Percentiles rank a stretch among this genome's conserved stretches.
phyloP scores from a whole-genome alignment of 2,329 filamentous ascomycete species.

The Eutypa lata region DNA sequence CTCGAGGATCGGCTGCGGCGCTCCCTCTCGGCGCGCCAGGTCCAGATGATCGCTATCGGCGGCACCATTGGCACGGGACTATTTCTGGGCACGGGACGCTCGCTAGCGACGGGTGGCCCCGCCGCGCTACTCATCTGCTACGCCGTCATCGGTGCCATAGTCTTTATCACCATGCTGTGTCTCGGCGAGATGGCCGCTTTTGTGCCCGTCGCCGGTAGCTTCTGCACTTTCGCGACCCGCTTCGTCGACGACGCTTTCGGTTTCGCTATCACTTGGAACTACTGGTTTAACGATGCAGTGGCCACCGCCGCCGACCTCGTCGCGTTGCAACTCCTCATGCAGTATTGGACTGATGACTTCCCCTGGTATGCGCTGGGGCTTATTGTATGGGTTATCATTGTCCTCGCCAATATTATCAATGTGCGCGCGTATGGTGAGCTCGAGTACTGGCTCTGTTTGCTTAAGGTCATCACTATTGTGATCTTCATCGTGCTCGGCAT shows the following conservation, averaged over 20 bases:
- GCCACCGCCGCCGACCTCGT: slow-evolving; percentile 60
- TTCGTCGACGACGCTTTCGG: slow-evolving; percentile 53
- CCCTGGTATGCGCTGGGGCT: slow-evolving; percentile 62
- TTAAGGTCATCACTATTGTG: slow-evolving; percentile 52
- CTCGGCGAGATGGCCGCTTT: slow-evolving; percentile 61
- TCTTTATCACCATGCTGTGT: slow-evolving; percentile 57
- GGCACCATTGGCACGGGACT: slow-evolving; percentile 60
- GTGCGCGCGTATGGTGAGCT: slow-evolving; percentile 55
- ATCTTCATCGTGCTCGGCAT: slow-evolving; percentile 64
- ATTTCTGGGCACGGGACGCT: slow-evolving; percentile 60
- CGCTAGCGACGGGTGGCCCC: slow-evolving; percentile 57
- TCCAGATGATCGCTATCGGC: slow-evolving; percentile 65
- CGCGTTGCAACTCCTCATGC: slow-evolving; percentile 53
- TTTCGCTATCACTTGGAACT: slow-evolving; percentile 56
- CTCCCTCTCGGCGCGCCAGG: slow-evolving; percentile 57
- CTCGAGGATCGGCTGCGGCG: slow-evolving; percentile 47
- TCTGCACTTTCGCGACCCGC: slow-evolving; percentile 52
- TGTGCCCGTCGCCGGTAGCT: slow-evolving; percentile 51
- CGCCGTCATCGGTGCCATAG: slow-evolving; percentile 53
- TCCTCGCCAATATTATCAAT: slow-evolving; percentile 49
- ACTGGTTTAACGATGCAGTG: slow-evolving; percentile 66
- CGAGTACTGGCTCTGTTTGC: slow-evolving; percentile 54
- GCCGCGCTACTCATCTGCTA: slow-evolving; percentile 57
- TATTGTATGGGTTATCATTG: slow-evolving; percentile 57
- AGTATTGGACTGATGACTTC: slow-evolving; percentile 61